Evolutionary conservation across 192 early-diverging fungal species (phyloP), one percentile per base, ranked within the genome.

Genomic region (Backusella tuberculispora): DNA sequence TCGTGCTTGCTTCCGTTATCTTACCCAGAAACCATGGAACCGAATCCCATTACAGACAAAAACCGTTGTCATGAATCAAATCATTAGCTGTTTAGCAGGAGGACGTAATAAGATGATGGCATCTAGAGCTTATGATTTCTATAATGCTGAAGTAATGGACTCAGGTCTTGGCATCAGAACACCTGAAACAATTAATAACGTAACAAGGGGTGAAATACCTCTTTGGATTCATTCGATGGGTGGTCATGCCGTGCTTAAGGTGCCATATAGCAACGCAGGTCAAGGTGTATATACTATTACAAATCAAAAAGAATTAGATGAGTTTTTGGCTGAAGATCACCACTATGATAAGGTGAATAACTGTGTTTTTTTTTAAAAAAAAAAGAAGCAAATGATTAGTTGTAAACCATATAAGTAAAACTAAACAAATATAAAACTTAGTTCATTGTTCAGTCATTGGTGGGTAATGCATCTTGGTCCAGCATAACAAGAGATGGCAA

Each of bases 41-140:
- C 87, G 93, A 9, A 91, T 96, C 76, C 94, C 94, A 42, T 75
- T 96, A 56, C 86, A 89, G 71, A 85, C 90, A 13, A 88, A 88
- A 66, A 96, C 94, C 0, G 74, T 94, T 41, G 87, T 96, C 5
- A 86, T 96, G 80, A 96, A 96, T 81, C 85, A 90, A 66, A 91
- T 94, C 66, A 85, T 96, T 40, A 91, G 93, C 13, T 96, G 94
- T 78, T 76, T 96, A 5, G 94, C 94, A 53, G 94, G 94, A 56
- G 94, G 94, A 17, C 88, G 94, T 43, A 96, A 96, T 85, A 96
- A 96, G 82, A 93, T 93, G 89, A 93, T 96, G 92, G 94, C 94
- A 8, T 90, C 91, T 5, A 85, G 92, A 64, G 94, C 94, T 5
- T 96, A 96, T 79, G 94, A 95, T 74, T 90, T 96, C 65, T 88